Percentiles rank a stretch among this genome's conserved stretches.
These are phyloP conservation scores for Rhizopus sp. DNA, from an alignment of 371 early-diverging fungal genomes.

Conservation along the genomic window DNA sequence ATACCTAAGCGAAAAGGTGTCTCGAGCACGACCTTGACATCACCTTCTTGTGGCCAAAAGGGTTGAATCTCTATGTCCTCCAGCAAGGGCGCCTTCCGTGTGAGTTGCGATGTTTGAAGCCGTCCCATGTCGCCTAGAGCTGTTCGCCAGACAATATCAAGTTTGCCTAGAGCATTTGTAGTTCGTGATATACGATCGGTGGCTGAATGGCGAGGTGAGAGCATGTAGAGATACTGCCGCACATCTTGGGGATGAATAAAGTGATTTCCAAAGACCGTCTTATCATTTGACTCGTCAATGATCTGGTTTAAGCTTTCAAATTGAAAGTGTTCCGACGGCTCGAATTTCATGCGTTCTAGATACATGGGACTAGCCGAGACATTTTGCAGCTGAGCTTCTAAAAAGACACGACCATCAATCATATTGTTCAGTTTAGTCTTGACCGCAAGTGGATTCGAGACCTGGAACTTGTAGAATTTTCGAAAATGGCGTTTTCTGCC, in stretches of 20 bases:
- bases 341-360: slow-evolving; percentile 88
- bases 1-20: slow-evolving; percentile 67
- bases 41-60: slow-evolving; percentile 29
- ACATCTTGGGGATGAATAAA: slow-evolving; percentile 79
- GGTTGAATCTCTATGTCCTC: slow-evolving; percentile 78
- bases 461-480: slow-evolving; percentile 95
- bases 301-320: slow-evolving; percentile 67
- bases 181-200: slow-evolving; percentile 68
- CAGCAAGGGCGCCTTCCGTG: slow-evolving; percentile 77
- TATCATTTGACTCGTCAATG: slow-evolving; percentile 15
- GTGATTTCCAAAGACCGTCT: slow-evolving; percentile 59
- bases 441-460: slow-evolving; percentile 92
- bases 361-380: slow-evolving; percentile 78
- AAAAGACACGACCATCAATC: slow-evolving; percentile 73
- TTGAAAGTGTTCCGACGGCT: slow-evolving; percentile 73
- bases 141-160: slow-evolving; percentile 94
- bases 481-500: slow-evolving; percentile 76
- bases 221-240: slow-evolving; percentile 88
- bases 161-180: slow-evolving; percentile 85
- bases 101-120: slow-evolving; percentile 92
- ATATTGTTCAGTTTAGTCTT: slow-evolving; percentile 92
- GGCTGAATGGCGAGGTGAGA: slow-evolving; percentile 63
- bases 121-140: slow-evolving; percentile 85
- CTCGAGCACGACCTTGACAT: slow-evolving; percentile 54
- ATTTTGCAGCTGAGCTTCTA: slow-evolving; percentile 95